Evolutionary conservation across 257 asterid species (phyloP), one percentile per base, ranked within the genome.

Genomic region (Solanum megistacrolobum): DNA sequence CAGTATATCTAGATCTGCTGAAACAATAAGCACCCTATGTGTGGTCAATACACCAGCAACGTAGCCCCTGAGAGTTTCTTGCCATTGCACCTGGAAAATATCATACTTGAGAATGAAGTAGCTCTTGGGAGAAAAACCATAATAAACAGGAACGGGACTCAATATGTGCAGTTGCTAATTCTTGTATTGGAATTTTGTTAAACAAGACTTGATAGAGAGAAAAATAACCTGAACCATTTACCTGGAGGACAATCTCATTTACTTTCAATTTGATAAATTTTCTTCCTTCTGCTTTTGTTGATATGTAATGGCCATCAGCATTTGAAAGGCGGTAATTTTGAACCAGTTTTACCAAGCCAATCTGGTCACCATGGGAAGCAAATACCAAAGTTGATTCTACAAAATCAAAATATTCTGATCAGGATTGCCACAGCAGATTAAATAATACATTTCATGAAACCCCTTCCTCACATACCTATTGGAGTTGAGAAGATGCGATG

Each of bases 41-140:
- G 99, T 97, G 73, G 99, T 97, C 92, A 97, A 85, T 92, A 97
- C 91, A 83, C 99, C 99, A 89, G 98, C 98, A 91, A 95, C 98
- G 86, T 91, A 95, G 86, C 99, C 99, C 94, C 99, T 96, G 86
- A 93, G 98, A 85, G 99, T 97, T 90, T 95, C 99, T 93, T 97
- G 99, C 99, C 99, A 97, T 91, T 94, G 98, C 88, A 96, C 98
- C 99, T 97, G 89, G 32, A 91, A 86, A 85, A 72, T 65, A 89
- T 31, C 75, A 83, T 66, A 84, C 72, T 41, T 16, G 79, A 46
- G 68, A 86, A 55, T 16, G 69, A 55, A 76, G 35, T 72, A 43
- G 66, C 39, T 87, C 41, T 58, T 48, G 84, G 55, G 36, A 86
- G 27, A 36, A 73, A 55, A 48, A 21, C 35, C 55, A 86, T 71